Evolutionary conservation across 768 basidiomycete genomes (phyloP).

Genomic region (Daedaleopsis nitida): DNA sequence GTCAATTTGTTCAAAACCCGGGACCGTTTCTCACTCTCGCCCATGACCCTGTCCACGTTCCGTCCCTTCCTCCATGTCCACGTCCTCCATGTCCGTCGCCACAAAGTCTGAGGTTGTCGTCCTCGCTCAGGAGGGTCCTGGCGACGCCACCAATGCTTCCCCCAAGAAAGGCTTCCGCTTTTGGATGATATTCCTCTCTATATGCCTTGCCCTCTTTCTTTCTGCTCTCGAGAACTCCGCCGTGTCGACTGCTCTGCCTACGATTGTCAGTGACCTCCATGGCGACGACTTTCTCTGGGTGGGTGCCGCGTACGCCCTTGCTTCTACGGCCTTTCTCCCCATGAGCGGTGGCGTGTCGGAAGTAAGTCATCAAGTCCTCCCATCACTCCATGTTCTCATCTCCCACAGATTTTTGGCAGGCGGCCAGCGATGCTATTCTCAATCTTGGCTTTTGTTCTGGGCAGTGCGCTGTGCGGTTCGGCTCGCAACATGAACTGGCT

Average conservation of each 20-base stretch:
- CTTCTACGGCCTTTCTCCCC: constrained; percentile 38
- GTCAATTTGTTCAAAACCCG: too few relatives aligned
- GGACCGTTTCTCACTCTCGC: too few relatives aligned
- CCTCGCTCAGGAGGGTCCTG: too few relatives aligned
- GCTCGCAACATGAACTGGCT: constrained; percentile 40
- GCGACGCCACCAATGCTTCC: too few relatives aligned
- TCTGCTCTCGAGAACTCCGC: constrained; percentile 17
- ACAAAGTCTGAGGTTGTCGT: too few relatives aligned
- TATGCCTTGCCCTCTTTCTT: constrained; percentile 6
- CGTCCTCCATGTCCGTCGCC: too few relatives aligned
- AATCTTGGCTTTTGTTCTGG: constrained; percentile 38
- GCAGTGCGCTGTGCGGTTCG: constrained; percentile 40
- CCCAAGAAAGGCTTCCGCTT: constrained; percentile 1
- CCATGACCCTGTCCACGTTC: too few relatives aligned
- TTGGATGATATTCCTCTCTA: constrained; percentile 6
- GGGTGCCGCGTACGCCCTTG: constrained; percentile 37
- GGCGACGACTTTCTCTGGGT: constrained; percentile 28
- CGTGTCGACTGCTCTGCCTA: constrained; percentile 11
- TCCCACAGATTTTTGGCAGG: constrained; percentile 33
- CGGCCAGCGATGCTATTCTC: constrained; percentile 31
- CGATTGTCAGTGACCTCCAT: constrained; percentile 11
- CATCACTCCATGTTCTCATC: not conserved
- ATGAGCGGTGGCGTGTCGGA: constrained; percentile 19
- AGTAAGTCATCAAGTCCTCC: not conserved
- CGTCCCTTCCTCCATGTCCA: too few relatives aligned